These are phyloP conservation scores for Halophytophthora polymorphica DNA, from an alignment of 352 stramenopile genomes.

Conservation along the genomic window DNA sequence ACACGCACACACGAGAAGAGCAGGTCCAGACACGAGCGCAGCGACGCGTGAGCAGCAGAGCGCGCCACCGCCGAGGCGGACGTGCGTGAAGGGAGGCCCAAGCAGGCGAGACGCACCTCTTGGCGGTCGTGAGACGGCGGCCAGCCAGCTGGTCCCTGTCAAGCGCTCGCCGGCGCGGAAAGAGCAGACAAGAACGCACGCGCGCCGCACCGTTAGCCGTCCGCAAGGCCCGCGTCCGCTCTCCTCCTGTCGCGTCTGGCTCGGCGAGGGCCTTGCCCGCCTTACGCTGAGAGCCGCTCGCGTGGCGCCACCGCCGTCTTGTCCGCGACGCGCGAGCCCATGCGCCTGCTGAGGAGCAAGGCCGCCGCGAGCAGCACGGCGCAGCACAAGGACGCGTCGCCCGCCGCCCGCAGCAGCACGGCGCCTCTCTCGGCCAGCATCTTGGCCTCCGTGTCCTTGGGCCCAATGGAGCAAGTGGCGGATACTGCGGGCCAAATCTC, in stretches of 20 bases:
- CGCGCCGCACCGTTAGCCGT: too few species aligned
- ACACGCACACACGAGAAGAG: slow-evolving; percentile 1
- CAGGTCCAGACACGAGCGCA: not conserved
- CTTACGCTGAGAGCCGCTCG: slow-evolving; percentile 20
- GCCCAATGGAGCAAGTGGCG: too few species aligned
- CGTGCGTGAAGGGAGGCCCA: too few species aligned
- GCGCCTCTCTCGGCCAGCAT: slow-evolving; percentile 2
- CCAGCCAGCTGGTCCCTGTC: slow-evolving; percentile 27
- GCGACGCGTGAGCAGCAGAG: not conserved
- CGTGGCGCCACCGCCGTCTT: not conserved
- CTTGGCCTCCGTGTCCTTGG: too few species aligned
- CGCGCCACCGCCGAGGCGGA: too few species aligned
- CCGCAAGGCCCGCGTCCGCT: too few species aligned
- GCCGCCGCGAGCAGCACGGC: slow-evolving; percentile 23
- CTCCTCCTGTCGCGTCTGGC: too few species aligned
- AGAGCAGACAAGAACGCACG: too few species aligned
- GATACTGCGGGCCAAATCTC: too few species aligned
- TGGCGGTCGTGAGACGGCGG: slow-evolving; percentile 11
- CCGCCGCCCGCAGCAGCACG: slow-evolving; percentile 9
- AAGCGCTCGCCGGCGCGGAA: too few species aligned
- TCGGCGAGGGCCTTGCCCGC: too few species aligned
- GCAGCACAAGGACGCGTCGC: slow-evolving; percentile 21
- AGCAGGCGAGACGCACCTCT: slow-evolving; percentile 12
- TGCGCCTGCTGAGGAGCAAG: slow-evolving; percentile 14
- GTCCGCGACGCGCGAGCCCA: not conserved